Base-by-base conservation (phyloP, 345 rosid genomes). In the Aegle marmelos region DNA sequence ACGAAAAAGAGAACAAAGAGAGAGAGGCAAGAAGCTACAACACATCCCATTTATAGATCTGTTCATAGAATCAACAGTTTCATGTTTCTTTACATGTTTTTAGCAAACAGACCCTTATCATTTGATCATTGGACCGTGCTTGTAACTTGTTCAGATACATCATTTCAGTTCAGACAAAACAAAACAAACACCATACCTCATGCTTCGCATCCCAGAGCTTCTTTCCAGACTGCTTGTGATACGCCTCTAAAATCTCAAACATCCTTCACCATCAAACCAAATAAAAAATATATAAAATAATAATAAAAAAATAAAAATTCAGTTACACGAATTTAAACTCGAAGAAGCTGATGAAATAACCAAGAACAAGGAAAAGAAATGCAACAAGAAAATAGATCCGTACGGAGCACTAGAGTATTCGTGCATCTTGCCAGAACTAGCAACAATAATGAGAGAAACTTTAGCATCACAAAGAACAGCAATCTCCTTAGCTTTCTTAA, bases 181-280 rank as follows among this genome's bases (percentile, higher is more conserved):
- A 45, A 45, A 45, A 45, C 50, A 45, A 45, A 45, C 50, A 1
- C 17, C 72, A 72, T 79, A 96, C 99, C 98, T 96, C 98, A 87
- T 94, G 99, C 81, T 92, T 94, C 68, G 91, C 93, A 86, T 96
- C 98, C 99, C 99, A 94, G 61, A 96, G 68, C 86, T 88, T 92
- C 77, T 92, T 89, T 63, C 97, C 94, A 71, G 93, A 88, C 70
- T 83, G 85, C 76, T 87, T 91, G 73, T 94, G 98, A 70, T 96
- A 96, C 70, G 81, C 78, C 53, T 94, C 99, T 89, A 96, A 75
- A 78, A 94, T 82, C 76, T 92, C 92, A 73, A 82, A 80, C 93
- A 94, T 75, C 77, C 97, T 92, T 79, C 81, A 74, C 28, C 68
- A 41, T 75, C n/a, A 27, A 39, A 24, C 4, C 24, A 5, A 50